Evolutionary conservation across 1,284 basidiomycete genomes (phyloP).

Genomic region (Pseudozyma pruni): DNA sequence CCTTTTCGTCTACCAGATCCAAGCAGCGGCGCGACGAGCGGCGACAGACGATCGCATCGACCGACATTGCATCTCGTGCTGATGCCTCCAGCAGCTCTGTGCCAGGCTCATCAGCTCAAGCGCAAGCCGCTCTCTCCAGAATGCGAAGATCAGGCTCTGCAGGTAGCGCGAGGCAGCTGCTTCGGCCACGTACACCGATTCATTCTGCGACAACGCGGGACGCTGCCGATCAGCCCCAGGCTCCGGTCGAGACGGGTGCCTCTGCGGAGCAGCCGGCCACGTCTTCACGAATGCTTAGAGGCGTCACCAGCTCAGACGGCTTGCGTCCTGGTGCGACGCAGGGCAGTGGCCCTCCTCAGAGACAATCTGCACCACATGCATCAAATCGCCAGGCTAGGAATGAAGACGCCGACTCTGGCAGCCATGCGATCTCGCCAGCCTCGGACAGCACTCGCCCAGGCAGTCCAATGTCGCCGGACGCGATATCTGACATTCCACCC

Average conservation of each 20-base stretch:
- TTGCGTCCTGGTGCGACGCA: not conserved
- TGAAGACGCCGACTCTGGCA: slow-evolving; percentile 9
- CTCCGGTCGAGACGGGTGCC: not conserved
- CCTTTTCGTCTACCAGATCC: slow-evolving; percentile 36
- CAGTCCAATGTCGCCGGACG: slow-evolving; percentile 6
- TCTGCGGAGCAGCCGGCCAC: not conserved
- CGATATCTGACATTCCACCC: not conserved
- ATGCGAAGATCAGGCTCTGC: slow-evolving; percentile 24
- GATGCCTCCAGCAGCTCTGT: slow-evolving; percentile 4
- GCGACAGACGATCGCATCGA: slow-evolving; percentile 14
- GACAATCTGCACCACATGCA: not conserved
- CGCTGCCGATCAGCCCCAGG: not conserved
- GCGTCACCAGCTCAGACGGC: no score
- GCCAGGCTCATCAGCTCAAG: slow-evolving; percentile 16
- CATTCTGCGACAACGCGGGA: slow-evolving; percentile 1
- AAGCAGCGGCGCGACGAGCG: slow-evolving; percentile 36
- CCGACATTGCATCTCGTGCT: not conserved
- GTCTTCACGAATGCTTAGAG: not conserved
- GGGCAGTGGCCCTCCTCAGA: not conserved
- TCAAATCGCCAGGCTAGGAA: not conserved
- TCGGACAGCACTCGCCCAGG: slow-evolving; percentile 30
- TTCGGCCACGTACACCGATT: slow-evolving; percentile 31
- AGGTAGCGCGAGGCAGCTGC: slow-evolving; percentile 30
- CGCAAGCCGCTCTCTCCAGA: slow-evolving; percentile 19
- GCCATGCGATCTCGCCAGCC: slow-evolving; percentile 13